Conservation (phyloP, 2,329 filamentous ascomycete species). For the Clathrospora elynae region DNA sequence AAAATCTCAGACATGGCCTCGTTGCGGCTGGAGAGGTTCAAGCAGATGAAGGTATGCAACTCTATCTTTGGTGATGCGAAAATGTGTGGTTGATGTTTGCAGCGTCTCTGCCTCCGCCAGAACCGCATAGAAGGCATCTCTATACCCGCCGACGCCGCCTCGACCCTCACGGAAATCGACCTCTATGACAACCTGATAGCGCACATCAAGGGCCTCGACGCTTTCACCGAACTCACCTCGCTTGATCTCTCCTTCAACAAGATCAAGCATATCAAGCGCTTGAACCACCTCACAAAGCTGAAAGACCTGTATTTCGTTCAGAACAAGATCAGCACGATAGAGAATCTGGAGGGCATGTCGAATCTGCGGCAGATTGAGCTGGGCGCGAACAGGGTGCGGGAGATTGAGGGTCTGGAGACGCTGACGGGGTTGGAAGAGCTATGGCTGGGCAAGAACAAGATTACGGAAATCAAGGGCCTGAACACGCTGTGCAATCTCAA, state of each 20-base stretch:
- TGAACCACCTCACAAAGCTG: conserved; percentile 76
- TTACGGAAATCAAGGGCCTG: conserved; percentile 79
- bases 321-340: conserved; percentile 89
- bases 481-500: conserved; percentile 76
- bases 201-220: conserved; percentile 82
- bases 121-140: conserved; percentile 84
- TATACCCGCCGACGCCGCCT: conserved; percentile 68
- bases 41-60: conserved; percentile 63
- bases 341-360: conserved; percentile 75
- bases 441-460: conserved; percentile 97
- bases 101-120: conserved; percentile 86
- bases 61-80: neutral
- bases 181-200: conserved; percentile 95
- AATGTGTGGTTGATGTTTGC: conserved; percentile 17
- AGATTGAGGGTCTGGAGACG: conserved; percentile 82
- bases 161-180: conserved; percentile 80
- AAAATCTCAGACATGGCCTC: conserved; percentile 78
- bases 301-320: conserved; percentile 90
- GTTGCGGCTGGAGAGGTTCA: conserved; percentile 83
- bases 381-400: conserved; percentile 87
- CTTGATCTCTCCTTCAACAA: conserved; percentile 98
- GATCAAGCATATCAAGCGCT: conserved; percentile 95
- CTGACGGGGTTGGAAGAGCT: conserved; percentile 81
- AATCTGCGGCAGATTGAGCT: conserved; percentile 84
- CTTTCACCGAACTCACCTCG: conserved; percentile 73